Percentiles rank a stretch among this genome's conserved stretches.
These are phyloP conservation scores for Ammopiptanthus mongolicus DNA, from an alignment of 306 rosid genomes.

Conservation along the genomic window DNA sequence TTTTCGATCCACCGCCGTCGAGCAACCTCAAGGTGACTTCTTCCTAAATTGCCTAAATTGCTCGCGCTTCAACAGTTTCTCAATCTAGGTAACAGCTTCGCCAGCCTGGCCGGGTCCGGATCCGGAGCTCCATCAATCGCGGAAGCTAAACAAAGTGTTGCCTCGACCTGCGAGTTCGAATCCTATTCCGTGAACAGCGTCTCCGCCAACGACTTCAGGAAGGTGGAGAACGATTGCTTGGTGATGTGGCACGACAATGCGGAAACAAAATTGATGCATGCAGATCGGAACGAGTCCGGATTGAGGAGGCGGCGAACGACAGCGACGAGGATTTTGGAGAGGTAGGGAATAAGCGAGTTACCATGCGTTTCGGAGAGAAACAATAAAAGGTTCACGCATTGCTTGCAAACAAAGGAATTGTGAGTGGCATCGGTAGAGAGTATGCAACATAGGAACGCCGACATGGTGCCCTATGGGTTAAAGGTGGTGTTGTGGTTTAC, in stretches of 20 bases:
- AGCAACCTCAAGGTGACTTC: too few species aligned
- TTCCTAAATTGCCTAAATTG: too few species aligned
- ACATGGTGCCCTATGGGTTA: too few species aligned
- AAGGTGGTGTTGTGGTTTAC: too few species aligned
- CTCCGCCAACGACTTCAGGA: constrained; percentile 74
- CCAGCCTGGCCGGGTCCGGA: constrained; percentile 66
- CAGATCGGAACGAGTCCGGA: constrained; percentile 85
- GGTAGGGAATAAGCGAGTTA: constrained; percentile 59
- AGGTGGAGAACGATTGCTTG: constrained; percentile 57
- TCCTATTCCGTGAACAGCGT: constrained; percentile 95
- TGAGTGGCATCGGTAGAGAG: constrained; percentile 79
- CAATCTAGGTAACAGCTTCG: constrained; percentile 75
- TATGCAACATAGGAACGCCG: constrained; percentile 73
- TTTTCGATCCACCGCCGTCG: constrained; percentile 60
- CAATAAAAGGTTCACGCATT: constrained; percentile 70
- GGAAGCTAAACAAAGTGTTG: constrained; percentile 74
- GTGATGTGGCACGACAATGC: constrained; percentile 68
- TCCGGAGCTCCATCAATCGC: constrained; percentile 68
- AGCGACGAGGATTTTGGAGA: constrained; percentile 57
- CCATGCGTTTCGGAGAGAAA: constrained; percentile 67
- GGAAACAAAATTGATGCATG: constrained; percentile 68
- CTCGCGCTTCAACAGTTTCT: constrained; percentile 67
- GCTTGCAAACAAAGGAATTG: constrained; percentile 75
- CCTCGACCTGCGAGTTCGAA: constrained; percentile 69
- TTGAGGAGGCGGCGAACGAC: constrained; percentile 78